Conservation (phyloP, 2,329 filamentous ascomycete species). For the Biscogniauxia marginata region DNA sequence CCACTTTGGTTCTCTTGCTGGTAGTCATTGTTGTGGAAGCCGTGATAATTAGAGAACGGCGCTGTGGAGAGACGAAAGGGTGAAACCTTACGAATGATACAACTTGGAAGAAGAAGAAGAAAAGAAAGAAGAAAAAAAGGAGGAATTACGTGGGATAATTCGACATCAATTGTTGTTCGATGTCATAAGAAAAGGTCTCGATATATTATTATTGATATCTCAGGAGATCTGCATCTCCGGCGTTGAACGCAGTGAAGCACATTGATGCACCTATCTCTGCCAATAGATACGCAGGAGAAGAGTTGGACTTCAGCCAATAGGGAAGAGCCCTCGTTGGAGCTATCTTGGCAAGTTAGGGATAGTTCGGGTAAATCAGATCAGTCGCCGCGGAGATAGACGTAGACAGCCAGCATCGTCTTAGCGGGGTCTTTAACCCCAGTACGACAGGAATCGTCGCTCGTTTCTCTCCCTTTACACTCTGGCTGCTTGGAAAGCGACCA, state of each 20-base stretch:
- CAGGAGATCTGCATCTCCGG: constrained; percentile 30
- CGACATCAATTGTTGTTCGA: constrained; percentile 2
- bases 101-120: background rate
- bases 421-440: background rate
- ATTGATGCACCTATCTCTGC: constrained; percentile 11
- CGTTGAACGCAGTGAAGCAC: constrained; percentile 2
- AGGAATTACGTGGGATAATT: constrained; percentile 2
- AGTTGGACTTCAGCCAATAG: constrained; percentile 18
- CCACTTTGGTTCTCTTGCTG: constrained; percentile 61
- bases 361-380: background rate
- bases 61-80: too few relatives aligned
- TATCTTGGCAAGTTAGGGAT: background rate
- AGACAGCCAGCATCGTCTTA: background rate
- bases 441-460: background rate
- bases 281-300: constrained; percentile 15
- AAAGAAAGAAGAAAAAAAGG: constrained; percentile 1
- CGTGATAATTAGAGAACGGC: background rate
- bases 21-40: constrained; percentile 42
- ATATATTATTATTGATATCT: constrained; percentile 8
- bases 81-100: too few relatives aligned
- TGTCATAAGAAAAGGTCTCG: constrained; percentile 3
- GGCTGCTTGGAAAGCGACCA: background rate
- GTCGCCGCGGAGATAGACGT: background rate
- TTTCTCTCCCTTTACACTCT: background rate
- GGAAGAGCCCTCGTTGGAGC: constrained; percentile 14